Base-by-base conservation (phyloP, 176 grass and related monocot species). In the Pontederia crassipes region DNA sequence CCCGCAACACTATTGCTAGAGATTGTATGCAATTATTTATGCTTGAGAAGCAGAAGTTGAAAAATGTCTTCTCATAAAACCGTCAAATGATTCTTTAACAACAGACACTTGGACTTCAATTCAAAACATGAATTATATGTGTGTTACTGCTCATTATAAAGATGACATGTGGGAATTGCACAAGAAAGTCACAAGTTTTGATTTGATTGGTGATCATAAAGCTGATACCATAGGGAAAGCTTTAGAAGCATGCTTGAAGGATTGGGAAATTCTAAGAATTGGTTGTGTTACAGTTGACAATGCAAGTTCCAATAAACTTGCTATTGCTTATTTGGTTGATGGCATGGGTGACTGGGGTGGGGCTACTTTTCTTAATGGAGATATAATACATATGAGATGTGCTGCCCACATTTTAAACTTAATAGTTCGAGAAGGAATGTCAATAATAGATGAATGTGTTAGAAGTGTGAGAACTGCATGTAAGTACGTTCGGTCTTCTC, bases 131-230 rank as follows among this genome's bases (percentile, higher is more conserved):
- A 72, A 57, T 61, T 72, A n/a, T n/a, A n/a, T n/a, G 49, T 47
- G 69, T 60, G 8, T 72, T 15, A 72, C 53, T 46, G 4, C 55
- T 46, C 69, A 48, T 46, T 72, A 45, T 28, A 72, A 60, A 46
- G 69, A 61, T 72, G 1, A 11, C 59, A 20, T 48, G 16, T 72
- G 69, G 55, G 48, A 49, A 49, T 47, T 72, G 55, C 55, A 60
- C 69, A 28, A 72, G 59, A 72, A 45, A 18, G 59, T 72, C 24
- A n/a, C 61, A 46, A 72, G 59, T 45, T 72, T 72, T 72, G 57
- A 54, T 60, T 46, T 72, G 24, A 35, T 72, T 57, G 15, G 13
- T 14, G 10, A 35, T 72, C 53, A 72, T 14, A 28, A 72, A 35
- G 69, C 53, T 12, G 32, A 72, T n/a, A 48, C 14, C 48, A 72